Evolutionary conservation across 352 stramenopile species (phyloP).

Genomic region (Globisporangium recalcitrans): DNA sequence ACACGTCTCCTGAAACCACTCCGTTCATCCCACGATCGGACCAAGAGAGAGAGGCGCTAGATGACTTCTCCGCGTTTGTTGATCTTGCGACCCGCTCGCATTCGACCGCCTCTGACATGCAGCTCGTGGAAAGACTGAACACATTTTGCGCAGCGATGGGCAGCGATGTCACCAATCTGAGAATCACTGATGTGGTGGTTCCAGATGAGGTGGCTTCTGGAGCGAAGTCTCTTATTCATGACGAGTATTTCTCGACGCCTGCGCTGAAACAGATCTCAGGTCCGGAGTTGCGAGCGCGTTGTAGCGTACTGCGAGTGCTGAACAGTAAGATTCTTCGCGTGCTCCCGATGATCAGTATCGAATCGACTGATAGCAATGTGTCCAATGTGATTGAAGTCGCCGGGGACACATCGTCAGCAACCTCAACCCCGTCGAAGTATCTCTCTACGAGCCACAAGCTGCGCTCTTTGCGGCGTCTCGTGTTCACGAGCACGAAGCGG

Average conservation of each 20-base stretch:
- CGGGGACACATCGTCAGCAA: slow-evolving; percentile 5
- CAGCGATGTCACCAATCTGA: slow-evolving; percentile 78
- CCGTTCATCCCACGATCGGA: slow-evolving; percentile 43
- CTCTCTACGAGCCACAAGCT: slow-evolving; percentile 78
- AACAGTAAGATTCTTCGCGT: slow-evolving; percentile 87
- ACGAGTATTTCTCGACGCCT: slow-evolving; percentile 71
- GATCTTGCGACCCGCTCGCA: slow-evolving; percentile 59
- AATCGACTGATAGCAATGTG: slow-evolving; percentile 44
- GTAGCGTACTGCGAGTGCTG: slow-evolving; percentile 90
- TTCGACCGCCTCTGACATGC: slow-evolving; percentile 67
- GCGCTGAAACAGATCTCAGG: slow-evolving; percentile 55
- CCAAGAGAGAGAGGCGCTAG: slow-evolving; percentile 41
- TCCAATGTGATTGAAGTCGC: slow-evolving; percentile 44
- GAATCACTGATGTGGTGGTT: slow-evolving; percentile 54
- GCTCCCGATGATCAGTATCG: slow-evolving; percentile 79
- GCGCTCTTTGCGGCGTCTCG: slow-evolving; percentile 58
- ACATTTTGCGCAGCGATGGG: slow-evolving; percentile 71
- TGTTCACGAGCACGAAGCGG: slow-evolving; percentile 91
- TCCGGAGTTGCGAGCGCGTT: slow-evolving; percentile 82
- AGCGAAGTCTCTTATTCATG: slow-evolving; percentile 39
- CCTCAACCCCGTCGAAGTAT: slow-evolving; percentile 10
- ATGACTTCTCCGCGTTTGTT: slow-evolving; percentile 51
- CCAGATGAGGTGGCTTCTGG: slow-evolving; percentile 21
- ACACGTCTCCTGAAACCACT: slow-evolving; percentile 26
- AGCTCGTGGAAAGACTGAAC: slow-evolving; percentile 84